Conservation (phyloP, 1,284 basidiomycete species). For the Trichosporon faecale region DNA sequence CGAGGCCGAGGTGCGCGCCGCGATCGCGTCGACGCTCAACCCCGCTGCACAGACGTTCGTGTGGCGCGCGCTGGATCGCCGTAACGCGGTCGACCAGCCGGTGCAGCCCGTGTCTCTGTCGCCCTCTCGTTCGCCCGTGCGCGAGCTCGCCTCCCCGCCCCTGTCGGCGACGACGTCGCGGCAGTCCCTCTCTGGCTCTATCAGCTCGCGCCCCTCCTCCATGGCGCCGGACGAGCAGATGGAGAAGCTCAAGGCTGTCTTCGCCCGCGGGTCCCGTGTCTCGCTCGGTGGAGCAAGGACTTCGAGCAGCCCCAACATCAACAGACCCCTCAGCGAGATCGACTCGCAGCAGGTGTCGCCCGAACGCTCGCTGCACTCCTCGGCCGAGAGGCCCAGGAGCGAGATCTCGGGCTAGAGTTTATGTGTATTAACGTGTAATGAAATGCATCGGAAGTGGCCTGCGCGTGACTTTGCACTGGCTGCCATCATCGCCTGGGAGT, state of each 20-base stretch:
- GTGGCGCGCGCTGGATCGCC: slow-evolving; percentile 39
- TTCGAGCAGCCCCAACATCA: neutral
- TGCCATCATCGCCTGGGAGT: no score
- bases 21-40: slow-evolving; percentile 36
- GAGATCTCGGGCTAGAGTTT: neutral
- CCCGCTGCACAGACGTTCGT: slow-evolving; percentile 43
- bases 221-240: slow-evolving; percentile 42
- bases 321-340: slow-evolving; percentile 1
- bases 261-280: slow-evolving; percentile 17
- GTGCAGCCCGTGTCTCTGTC: slow-evolving; percentile 21
- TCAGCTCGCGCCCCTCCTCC: slow-evolving; percentile 16
- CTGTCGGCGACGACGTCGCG: slow-evolving; percentile 23
- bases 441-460: neutral
- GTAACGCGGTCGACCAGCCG: slow-evolving; percentile 38
- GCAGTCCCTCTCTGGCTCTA: neutral
- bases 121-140: slow-evolving; percentile 21
- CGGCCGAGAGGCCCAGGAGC: neutral
- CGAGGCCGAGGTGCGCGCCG: slow-evolving; percentile 70
- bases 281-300: neutral
- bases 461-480: neutral
- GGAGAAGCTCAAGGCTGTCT: slow-evolving; percentile 45
- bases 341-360: neutral
- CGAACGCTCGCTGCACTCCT: neutral
- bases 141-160: slow-evolving; percentile 23
- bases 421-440: slow-evolving; percentile 2